Evolutionary conservation across 164 flowering plant species (phyloP), one percentile per base, ranked within the genome.

Genomic region (Echeveria elegans): DNA sequence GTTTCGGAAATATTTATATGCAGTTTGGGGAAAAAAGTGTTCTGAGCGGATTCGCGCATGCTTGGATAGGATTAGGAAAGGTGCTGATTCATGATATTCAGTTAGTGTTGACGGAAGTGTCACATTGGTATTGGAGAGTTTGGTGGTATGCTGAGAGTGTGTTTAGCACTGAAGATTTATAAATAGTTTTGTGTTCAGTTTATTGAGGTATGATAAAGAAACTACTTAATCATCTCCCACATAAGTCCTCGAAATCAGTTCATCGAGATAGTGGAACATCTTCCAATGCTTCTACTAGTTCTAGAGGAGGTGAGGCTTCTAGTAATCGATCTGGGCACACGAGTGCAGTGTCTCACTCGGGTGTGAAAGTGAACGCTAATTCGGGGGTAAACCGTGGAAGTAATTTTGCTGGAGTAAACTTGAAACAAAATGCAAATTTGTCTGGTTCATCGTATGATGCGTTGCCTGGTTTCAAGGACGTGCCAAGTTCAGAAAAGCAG

Each of bases 191-290:
- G 3, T 26, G 31, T 24, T 24, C 10, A 28, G 16, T 53, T 53
- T 26, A 26, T 26, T 18, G 41, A 62, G 65, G 40, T 62, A 62
- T 62, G 65, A 32, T 62, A 62, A 62, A 62, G 65, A 62, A 62
- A 41, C 11, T 62, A 30, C 41, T 62, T 62, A 62, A 62, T 26
- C 65, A 41, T 32, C 41, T 62, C 21, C 65, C 65, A 1, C 65
- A 62, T 5, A 62, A 62, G 41, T 36, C 41, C 26, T 62, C 65
- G 6, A 62, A 32, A 32, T 62, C 24, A 15, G 23, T 41, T 62
- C 41, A 62, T 32, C 65, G 65, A 19, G 65, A 62, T 3, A 24
- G 41, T 36, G 41, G 65, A 23, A 3, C 8, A 2, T 32, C 41
- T 32, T n/a, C 65, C 5, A 62, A 62, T 62, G 65, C 65, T 32